phyloP scores from a whole-genome alignment of 768 basidiomycete species.

The Termitomyces bulborhizus region DNA sequence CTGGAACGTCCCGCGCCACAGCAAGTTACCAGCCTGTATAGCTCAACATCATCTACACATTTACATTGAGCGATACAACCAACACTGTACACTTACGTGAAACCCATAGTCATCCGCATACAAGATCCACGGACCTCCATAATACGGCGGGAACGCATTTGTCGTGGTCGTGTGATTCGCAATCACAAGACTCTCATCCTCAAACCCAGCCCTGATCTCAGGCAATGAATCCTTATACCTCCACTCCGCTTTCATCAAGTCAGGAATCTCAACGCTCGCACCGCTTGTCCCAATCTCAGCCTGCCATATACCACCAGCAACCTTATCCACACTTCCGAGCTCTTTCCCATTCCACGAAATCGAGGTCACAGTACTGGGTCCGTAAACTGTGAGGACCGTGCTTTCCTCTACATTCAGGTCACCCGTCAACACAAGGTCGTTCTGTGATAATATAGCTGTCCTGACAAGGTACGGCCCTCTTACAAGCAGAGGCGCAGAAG shows the following conservation, averaged over 20 bases:
- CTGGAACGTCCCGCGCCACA: conserved; percentile 14
- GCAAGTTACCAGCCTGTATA: conserved; percentile 11
- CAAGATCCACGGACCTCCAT: conserved; percentile 14
- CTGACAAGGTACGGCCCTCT: conserved; percentile 12
- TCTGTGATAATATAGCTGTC: conserved; percentile 3
- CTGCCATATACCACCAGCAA: conserved; percentile 3
- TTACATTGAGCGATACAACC: not conserved
- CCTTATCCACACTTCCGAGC: not conserved
- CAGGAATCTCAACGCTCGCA: conserved; percentile 2
- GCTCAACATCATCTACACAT: not conserved
- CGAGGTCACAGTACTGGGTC: conserved; percentile 2
- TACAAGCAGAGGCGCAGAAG: conserved; percentile 9
- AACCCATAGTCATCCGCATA: conserved; percentile 16
- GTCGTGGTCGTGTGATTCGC: conserved; percentile 13
- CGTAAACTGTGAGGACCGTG: conserved; percentile 10
- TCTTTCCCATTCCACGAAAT: conserved; percentile 11
- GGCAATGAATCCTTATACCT: conserved; percentile 13
- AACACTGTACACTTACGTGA: conserved; percentile 5
- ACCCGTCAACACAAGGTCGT: conserved; percentile 10
- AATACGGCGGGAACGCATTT: conserved; percentile 10
- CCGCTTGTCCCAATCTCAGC: not conserved
- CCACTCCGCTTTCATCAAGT: conserved; percentile 8
- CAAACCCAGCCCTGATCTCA: conserved; percentile 7
- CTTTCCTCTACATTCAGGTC: not conserved
- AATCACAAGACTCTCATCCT: conserved; percentile 5